phyloP scores from a whole-genome alignment of 768 basidiomycete species.

The Lactarius sanguifluus region DNA sequence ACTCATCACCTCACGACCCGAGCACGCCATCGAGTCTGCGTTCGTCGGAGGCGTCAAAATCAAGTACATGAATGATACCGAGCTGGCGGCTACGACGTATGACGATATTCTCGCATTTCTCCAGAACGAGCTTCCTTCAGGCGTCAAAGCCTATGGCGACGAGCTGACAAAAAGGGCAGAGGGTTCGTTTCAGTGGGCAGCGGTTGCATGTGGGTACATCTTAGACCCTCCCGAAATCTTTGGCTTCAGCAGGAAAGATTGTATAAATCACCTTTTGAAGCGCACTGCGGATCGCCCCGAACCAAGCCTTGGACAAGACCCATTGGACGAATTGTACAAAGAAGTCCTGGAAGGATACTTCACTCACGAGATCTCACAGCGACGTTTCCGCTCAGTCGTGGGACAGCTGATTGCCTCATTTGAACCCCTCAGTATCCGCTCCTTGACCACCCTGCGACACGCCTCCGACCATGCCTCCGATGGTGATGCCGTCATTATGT shows the following conservation, averaged over 20 bases:
- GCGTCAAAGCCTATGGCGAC: neutral
- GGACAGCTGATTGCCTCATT: neutral
- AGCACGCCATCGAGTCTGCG: neutral
- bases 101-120: neutral
- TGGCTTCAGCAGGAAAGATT: too few relatives aligned
- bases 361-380: neutral
- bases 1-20: neutral
- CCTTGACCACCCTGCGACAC: neutral
- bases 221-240: too few relatives aligned
- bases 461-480: neutral
- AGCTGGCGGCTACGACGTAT: neutral
- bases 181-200: neutral
- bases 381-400: neutral
- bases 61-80: neutral
- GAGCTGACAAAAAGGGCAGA: neutral
- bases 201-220: neutral
- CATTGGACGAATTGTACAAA: too few relatives aligned
- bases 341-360: too few relatives aligned
- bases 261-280: too few relatives aligned
- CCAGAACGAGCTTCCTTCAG: neutral
- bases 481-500: neutral
- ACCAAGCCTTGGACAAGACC: neutral
- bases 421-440: neutral
- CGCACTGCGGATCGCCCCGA: neutral
- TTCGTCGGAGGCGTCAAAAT: neutral